Base-by-base conservation (phyloP, 257 asterid genomes). In the Jacaranda copaia region DNA sequence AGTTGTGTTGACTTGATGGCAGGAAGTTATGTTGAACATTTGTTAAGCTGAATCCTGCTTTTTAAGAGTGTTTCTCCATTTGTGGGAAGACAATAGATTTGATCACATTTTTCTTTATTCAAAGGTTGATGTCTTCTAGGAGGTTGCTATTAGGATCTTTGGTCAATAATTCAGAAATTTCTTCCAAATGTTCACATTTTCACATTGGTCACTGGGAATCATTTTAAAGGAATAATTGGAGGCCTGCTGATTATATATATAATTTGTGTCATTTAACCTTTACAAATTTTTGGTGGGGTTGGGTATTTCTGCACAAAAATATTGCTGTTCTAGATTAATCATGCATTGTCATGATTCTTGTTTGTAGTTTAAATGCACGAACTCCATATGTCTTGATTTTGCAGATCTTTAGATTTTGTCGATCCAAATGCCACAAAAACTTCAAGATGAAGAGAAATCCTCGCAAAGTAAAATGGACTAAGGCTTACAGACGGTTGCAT, bases 401-500 rank as follows among this genome's bases (percentile, higher is more conserved):
- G 82, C 90, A 93, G 97, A 78, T 93, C 73, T 94, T 94, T 83
- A 83, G 97, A 68, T 92, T 94, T 66, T 90, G 97, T 77, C 90
- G 97, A 48, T 90, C 98, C 12, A 94, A 94, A 73, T 92, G 97
- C 84, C 98, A 90, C 85, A 92, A 92, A 68, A 92, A 94, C 88
- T 92, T 90, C 82, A 92, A 92, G 88, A 94, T 94, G 98, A 94
- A 94, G 96, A 89, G 99, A 82, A 94, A 94, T 61, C 98, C 98
- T 15, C 97, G 96, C 8, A 91, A 94, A 70, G 97, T 94, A 8
- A 86, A 89, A 80, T 94, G 99, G 99, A 94, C 97, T 3, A 94
- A 94, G 85, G 98, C 96, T 57, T 92, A 87, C 85, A 92, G 97
- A 74, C 74, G 93, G 73, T 81, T 90, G 83, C 93, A 89, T 46